A percentile compares a stretch with the other conserved stretches of the same genome.
Evolutionary conservation across 2,329 filamentous ascomycete genomes (phyloP).

Genomic region (Aspergillus oerlinghausenensis): DNA sequence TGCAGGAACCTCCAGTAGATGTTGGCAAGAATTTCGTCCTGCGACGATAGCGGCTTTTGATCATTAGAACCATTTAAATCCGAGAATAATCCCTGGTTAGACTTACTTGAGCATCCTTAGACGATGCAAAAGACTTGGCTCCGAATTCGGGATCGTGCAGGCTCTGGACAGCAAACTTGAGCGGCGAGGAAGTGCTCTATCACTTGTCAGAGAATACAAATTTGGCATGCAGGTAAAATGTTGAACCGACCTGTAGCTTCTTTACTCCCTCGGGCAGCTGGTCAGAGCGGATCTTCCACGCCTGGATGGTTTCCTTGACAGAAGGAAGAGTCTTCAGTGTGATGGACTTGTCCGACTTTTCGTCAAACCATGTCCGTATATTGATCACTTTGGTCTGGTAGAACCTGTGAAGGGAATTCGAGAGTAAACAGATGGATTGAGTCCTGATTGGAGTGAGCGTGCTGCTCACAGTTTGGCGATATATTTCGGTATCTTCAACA

Average conservation of each 20-base stretch:
- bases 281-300: constrained; percentile 68
- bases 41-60: constrained; percentile 50
- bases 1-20: constrained; percentile 86
- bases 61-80: constrained; percentile 5
- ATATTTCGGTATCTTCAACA: constrained; percentile 72
- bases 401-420: constrained; percentile 74
- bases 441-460: constrained; percentile 71
- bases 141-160: constrained; percentile 67
- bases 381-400: constrained; percentile 75
- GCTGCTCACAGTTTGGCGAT: constrained; percentile 70
- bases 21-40: constrained; percentile 69
- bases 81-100: not conserved
- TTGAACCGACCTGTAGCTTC: constrained; percentile 26
- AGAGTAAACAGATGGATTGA: constrained; percentile 71
- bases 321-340: constrained; percentile 56
- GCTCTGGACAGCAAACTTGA: constrained; percentile 52
- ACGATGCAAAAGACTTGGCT: constrained; percentile 58
- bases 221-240: not conserved
- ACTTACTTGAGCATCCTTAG: constrained; percentile 45
- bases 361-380: constrained; percentile 80
- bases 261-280: constrained; percentile 42
- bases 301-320: constrained; percentile 50
- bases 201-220: constrained; percentile 1
- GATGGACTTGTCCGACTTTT: constrained; percentile 60
- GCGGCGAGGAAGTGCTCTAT: constrained; percentile 25